Conservation (phyloP, 2,329 filamentous ascomycete genomes). For the Elsinoe necatrix region DNA sequence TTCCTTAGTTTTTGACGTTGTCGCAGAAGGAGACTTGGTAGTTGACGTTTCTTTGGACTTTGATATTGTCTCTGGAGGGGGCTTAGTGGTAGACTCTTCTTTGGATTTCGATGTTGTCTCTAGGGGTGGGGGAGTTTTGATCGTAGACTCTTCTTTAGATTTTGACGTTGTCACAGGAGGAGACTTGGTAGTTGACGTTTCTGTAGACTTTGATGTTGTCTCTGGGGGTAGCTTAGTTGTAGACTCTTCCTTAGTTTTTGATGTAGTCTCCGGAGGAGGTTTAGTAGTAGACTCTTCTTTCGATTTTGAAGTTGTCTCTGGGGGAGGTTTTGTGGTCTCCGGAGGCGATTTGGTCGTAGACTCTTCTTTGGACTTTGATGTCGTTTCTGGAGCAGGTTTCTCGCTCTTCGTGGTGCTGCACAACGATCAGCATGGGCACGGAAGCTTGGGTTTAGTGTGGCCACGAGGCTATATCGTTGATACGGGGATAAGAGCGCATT, state of each 20-base stretch:
- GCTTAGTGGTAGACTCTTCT: background rate
- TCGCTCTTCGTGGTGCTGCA: background rate
- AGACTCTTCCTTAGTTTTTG: background rate
- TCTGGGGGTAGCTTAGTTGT: background rate
- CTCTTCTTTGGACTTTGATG: no score
- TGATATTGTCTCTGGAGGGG: background rate
- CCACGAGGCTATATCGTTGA: no score
- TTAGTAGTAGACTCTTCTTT: background rate
- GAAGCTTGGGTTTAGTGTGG: no score
- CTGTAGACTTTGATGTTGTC: background rate
- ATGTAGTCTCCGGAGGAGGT: background rate
- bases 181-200: background rate
- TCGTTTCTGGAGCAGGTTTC: background rate
- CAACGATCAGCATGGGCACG: no score
- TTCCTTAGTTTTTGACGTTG: background rate
- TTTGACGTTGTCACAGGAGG: background rate
- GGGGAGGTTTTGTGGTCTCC: background rate
- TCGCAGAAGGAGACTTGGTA: background rate
- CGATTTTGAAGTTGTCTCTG: background rate
- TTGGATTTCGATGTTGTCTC: background rate
- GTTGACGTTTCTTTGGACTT: no score
- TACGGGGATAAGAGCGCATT: no score
- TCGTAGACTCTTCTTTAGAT: no score
- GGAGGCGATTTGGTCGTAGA: no score
- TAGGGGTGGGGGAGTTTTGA: background rate